A percentile compares a stretch with the other conserved stretches of the same genome.
phyloP scores from a whole-genome alignment of 164 flowering plant species.

The Protea cynaroides region DNA sequence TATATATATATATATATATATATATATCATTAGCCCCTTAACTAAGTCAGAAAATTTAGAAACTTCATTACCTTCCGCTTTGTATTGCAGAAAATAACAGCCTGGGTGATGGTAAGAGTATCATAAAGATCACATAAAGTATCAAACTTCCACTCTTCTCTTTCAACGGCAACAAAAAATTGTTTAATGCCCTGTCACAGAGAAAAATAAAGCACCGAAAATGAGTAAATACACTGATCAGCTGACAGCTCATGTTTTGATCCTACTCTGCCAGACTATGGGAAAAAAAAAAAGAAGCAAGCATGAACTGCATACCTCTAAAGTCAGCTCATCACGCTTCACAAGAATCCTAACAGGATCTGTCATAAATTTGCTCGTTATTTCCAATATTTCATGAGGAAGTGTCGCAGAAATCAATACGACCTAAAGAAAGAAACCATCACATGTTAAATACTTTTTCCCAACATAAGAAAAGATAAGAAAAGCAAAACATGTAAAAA shows the following conservation, averaged over 20 bases:
- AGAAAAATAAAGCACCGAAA: not conserved
- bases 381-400: conserved; percentile 96
- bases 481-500: too few relatives aligned
- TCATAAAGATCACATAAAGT: conserved; percentile 94
- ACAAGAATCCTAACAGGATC: conserved; percentile 96
- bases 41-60: too few relatives aligned
- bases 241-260: not conserved
- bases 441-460: not conserved
- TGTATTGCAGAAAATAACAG: conserved; percentile 97
- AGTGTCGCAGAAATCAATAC: conserved; percentile 95
- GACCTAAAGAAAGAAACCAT: conserved; percentile 42
- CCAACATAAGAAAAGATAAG: not conserved
- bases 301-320: conserved; percentile 52
- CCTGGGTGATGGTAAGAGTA: conserved; percentile 94
- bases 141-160: conserved; percentile 98
- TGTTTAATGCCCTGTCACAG: conserved; percentile 95
- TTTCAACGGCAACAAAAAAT: conserved; percentile 94
- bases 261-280: too few relatives aligned
- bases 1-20: too few relatives aligned
- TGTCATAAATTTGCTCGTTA: conserved; percentile 94
- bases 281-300: not conserved
- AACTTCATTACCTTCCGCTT: conserved; percentile 64
- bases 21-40: too few relatives aligned
- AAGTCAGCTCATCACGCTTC: conserved; percentile 98
- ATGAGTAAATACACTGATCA: not conserved